Evolutionary conservation across 148 eudicot genomes (phyloP).

Genomic region (Rhododendron vialii): DNA sequence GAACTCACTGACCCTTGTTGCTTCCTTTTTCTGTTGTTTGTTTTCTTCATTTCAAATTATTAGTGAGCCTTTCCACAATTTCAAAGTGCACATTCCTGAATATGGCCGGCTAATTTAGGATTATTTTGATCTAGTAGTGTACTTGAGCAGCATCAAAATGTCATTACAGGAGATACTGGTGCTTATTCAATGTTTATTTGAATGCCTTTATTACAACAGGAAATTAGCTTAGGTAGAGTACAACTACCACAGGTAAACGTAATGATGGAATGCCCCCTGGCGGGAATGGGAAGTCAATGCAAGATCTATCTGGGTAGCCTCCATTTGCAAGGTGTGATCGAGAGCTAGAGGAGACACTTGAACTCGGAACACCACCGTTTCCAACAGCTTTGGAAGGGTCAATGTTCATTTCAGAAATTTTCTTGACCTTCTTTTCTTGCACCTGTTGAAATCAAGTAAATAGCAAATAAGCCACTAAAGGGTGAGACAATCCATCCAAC

Average conservation of each 20-base stretch:
- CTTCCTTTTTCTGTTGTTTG: neutral
- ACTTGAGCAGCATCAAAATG: neutral
- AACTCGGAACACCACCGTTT: constrained; percentile 44
- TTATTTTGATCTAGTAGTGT: neutral
- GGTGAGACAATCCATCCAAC: constrained; percentile 3
- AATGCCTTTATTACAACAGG: neutral
- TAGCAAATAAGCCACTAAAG: neutral
- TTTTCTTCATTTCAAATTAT: neutral
- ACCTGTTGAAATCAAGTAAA: constrained; percentile 38
- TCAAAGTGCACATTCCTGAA: neutral
- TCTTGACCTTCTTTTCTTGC: constrained; percentile 85
- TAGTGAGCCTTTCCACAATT: neutral
- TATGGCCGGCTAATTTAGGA: neutral
- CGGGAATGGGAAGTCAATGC: constrained; percentile 47
- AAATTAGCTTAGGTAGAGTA: constrained; percentile 23
- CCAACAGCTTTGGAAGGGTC: constrained; percentile 57
- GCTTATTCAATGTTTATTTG: neutral
- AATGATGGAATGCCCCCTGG: constrained; percentile 57
- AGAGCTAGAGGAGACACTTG: constrained; percentile 41
- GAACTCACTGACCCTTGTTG: neutral
- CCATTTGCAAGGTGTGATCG: constrained; percentile 51
- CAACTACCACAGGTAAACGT: constrained; percentile 73
- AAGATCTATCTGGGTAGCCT: constrained; percentile 31
- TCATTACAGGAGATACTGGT: neutral
- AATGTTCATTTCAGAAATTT: constrained; percentile 52